Base-by-base conservation (phyloP, 1,284 basidiomycete genomes). In the Leccinum subrobustum region DNA sequence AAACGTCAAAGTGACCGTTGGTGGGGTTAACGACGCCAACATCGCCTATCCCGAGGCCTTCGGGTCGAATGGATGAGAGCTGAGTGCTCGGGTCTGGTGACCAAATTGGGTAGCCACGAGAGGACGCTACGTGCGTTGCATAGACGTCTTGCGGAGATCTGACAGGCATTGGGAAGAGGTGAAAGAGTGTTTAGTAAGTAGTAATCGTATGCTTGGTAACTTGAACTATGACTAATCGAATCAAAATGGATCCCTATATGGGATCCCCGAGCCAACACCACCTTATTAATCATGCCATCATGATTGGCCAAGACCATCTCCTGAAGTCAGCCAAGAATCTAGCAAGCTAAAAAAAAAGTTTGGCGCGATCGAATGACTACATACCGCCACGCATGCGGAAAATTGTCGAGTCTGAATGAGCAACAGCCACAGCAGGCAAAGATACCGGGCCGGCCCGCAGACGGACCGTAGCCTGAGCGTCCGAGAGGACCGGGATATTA, bases 31-130 rank as follows among this genome's bases (percentile, higher is more conserved):
- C 64, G 14, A 70, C 64, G 23, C 70, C 70, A 11, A 72, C 70
- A 16, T 71, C 67, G 3, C 67, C 67, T 52, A 68, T 71, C 27
- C 52, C 62, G 35, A 72, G 64, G 0, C 68, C 69, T 48, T 67
- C 60, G 1, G 61, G 63, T 44, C 64, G 67, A 56, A 69, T 68
- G 44, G 65, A 63, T 20, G 62, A 59, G 7, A 65, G 65, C 25
- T 72, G 62, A 35, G 51, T 56, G 18, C 57, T 61, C 18, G 68
- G 68, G 54, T 72, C 68, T 11, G 76, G 76, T 2, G 67, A 65
- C 70, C 70, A 76, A 23, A 76, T 54, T 3, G 74, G 75, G 54
- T 69, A 73, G 3, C 75, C 76, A 5, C 63, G 61, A 44, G 62
- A 55, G 80, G 64, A 70, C 73, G 65, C 60, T n/a, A 70, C 44